Conservation (phyloP, 1,139 yeast genomes). For the Saccharomyces hybrid region DNA sequence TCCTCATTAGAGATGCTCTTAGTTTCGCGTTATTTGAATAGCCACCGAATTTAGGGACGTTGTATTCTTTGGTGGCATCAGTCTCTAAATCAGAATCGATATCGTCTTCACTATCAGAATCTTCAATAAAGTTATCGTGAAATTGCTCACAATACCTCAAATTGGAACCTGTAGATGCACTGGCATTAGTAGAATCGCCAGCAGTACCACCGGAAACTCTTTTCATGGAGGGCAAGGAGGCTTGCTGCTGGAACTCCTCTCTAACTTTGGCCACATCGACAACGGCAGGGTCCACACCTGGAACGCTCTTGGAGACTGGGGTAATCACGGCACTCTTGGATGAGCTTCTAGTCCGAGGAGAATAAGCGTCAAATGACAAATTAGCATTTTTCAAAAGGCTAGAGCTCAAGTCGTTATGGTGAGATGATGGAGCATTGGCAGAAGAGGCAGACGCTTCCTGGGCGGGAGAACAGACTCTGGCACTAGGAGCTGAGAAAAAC, state of each 20-base stretch:
- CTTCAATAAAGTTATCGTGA: slow-evolving; percentile 9
- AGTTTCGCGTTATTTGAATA: slow-evolving; percentile 42
- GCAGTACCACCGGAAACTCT: slow-evolving; percentile 20
- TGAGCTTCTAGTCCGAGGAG: slow-evolving; percentile 10
- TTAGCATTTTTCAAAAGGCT: slow-evolving; percentile 5
- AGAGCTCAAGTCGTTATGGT: not conserved
- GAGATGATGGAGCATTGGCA: not conserved
- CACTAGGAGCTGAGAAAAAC: not conserved
- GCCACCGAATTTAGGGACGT: slow-evolving; percentile 64
- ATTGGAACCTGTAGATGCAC: slow-evolving; percentile 4
- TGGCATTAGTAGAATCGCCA: slow-evolving; percentile 6
- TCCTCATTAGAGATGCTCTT: slow-evolving; percentile 37
- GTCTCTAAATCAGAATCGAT: slow-evolving; percentile 11
- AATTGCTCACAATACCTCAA: not conserved
- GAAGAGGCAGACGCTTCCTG: not conserved
- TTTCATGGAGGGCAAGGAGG: slow-evolving; percentile 21
- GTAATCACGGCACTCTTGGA: slow-evolving; percentile 16
- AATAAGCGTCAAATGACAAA: slow-evolving; percentile 13
- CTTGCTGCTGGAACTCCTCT: slow-evolving; percentile 15
- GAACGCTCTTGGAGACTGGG: slow-evolving; percentile 17
- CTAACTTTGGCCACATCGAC: slow-evolving; percentile 20
- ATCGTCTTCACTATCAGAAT: slow-evolving; percentile 10
- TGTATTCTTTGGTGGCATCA: slow-evolving; percentile 13
- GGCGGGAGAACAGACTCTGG: not conserved
- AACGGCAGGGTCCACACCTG: slow-evolving; percentile 17